Percentiles rank a stretch among this genome's conserved stretches.
phyloP scores from a whole-genome alignment of 2,329 filamentous ascomycete species.

The Cadophora sp. region DNA sequence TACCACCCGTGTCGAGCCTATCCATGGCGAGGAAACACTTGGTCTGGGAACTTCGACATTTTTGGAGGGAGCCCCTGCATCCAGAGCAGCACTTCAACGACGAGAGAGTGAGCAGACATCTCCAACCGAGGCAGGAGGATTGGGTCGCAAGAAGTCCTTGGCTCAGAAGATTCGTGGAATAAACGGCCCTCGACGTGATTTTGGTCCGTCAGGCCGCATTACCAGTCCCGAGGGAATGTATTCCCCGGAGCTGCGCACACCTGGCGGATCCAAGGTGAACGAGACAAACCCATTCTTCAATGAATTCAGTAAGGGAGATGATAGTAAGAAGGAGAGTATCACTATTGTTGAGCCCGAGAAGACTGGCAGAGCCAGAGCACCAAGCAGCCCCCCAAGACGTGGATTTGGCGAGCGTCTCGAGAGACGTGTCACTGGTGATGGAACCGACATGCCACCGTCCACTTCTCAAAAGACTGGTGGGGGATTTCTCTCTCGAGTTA shows the following conservation, averaged over 20 bases:
- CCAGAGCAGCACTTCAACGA: slow-evolving; percentile 78
- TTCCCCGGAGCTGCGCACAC: slow-evolving; percentile 43
- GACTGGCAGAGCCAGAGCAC: slow-evolving; percentile 51
- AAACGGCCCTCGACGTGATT: slow-evolving; percentile 70
- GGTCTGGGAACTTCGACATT: slow-evolving; percentile 95
- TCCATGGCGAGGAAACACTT: slow-evolving; percentile 84
- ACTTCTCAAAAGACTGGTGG: slow-evolving; percentile 48
- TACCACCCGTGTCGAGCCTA: slow-evolving; percentile 67
- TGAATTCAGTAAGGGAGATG: slow-evolving; percentile 72
- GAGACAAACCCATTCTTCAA: slow-evolving; percentile 82
- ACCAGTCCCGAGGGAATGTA: slow-evolving; percentile 61
- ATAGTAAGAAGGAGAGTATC: slow-evolving; percentile 68
- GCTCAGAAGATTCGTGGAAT: slow-evolving; percentile 91
- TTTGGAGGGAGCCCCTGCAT: slow-evolving; percentile 90
- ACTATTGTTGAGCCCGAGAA: slow-evolving; percentile 50
- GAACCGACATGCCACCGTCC: slow-evolving; percentile 39
- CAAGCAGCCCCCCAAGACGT: slow-evolving; percentile 68
- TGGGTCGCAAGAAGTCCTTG: slow-evolving; percentile 92
- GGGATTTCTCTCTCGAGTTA: slow-evolving; percentile 75
- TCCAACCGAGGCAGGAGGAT: slow-evolving; percentile 56
- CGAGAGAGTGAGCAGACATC: slow-evolving; percentile 73
- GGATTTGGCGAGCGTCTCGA: slow-evolving; percentile 57
- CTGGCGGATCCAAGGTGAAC: slow-evolving; percentile 47
- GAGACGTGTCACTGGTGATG: slow-evolving; percentile 69
- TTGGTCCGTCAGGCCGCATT: slow-evolving; percentile 63